Conservation (phyloP, 140 eudicot genomes). For the Anethum foeniculum region DNA sequence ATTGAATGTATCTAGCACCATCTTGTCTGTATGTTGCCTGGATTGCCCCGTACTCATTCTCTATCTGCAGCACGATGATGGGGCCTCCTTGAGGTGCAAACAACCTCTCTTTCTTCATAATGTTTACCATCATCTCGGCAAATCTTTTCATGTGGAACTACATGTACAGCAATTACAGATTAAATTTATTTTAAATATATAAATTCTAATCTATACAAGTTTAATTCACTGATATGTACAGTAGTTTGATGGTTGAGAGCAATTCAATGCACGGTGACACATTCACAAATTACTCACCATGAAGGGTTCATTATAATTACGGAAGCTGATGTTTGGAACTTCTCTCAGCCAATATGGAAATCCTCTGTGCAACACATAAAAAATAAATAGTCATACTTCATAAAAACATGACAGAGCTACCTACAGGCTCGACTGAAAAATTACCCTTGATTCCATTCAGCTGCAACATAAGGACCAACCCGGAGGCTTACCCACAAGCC, state of each 20-base stretch:
- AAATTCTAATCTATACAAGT: neutral
- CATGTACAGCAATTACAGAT: neutral
- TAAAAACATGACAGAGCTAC: no score
- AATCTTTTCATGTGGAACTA: constrained; percentile 73
- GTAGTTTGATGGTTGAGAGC: neutral
- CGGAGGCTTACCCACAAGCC: constrained; percentile 60
- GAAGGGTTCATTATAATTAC: constrained; percentile 70
- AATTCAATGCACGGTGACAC: neutral
- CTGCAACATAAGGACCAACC: constrained; percentile 79
- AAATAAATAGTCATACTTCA: neutral
- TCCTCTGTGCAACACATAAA: constrained; percentile 40
- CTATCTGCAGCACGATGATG: constrained; percentile 75
- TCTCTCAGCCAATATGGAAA: constrained; percentile 80
- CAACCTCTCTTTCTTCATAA: constrained; percentile 58
- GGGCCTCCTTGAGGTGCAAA: constrained; percentile 99
- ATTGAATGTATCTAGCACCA: constrained; percentile 53
- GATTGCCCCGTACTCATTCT: constrained; percentile 76
- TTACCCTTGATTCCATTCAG: constrained; percentile 97
- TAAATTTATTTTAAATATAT: neutral
- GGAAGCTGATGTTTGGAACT: constrained; percentile 52
- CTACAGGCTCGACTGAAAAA: no score
- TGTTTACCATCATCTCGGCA: constrained; percentile 32
- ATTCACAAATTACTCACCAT: constrained; percentile 37
- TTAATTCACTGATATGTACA: neutral
- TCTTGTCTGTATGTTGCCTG: constrained; percentile 51